Evolutionary conservation across 164 flowering plant species (phyloP).

Genomic region (Euptelea pleiosperma): DNA sequence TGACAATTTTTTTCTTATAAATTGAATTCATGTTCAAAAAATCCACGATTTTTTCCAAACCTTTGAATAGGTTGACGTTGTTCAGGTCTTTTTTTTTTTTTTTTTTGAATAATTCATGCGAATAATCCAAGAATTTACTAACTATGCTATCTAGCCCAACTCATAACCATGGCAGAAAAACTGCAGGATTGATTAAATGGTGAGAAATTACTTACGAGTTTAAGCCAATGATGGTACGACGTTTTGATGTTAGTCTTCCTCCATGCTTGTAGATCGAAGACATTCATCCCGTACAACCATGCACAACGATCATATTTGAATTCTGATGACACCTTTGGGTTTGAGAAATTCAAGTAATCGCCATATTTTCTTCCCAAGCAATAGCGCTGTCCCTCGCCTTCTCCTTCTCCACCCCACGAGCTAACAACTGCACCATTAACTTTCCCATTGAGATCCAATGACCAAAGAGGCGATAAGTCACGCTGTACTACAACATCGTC

Average conservation of each 20-base stretch:
- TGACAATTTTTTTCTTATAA: too few relatives aligned
- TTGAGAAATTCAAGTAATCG: constrained; percentile 59
- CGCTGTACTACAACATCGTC: constrained; percentile 72
- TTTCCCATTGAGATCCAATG: constrained; percentile 55
- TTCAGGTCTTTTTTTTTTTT: too few relatives aligned
- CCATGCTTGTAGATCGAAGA: constrained; percentile 75
- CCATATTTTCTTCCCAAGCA: constrained; percentile 42
- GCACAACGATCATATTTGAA: constrained; percentile 43
- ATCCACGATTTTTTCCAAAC: too few relatives aligned
- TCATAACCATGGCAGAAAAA: constrained; percentile 3
- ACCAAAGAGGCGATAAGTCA: constrained; percentile 71
- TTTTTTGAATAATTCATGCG: too few relatives aligned
- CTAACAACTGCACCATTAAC: constrained; percentile 61
- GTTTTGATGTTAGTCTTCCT: constrained; percentile 49
- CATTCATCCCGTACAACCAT: constrained; percentile 70
- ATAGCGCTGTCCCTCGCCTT: constrained; percentile 17
- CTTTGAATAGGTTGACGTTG: too few relatives aligned
- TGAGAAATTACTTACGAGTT: constrained; percentile 57
- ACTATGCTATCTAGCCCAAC: too few relatives aligned
- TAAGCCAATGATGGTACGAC: constrained; percentile 57
- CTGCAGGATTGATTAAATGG: too few relatives aligned
- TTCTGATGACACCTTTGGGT: constrained; percentile 40
- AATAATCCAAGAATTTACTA: too few relatives aligned
- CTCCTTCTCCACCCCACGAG: constrained; percentile 30
- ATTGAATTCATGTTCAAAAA: too few relatives aligned